Base-by-base conservation (phyloP, 345 rosid species). In the Rhizophora mangle region DNA sequence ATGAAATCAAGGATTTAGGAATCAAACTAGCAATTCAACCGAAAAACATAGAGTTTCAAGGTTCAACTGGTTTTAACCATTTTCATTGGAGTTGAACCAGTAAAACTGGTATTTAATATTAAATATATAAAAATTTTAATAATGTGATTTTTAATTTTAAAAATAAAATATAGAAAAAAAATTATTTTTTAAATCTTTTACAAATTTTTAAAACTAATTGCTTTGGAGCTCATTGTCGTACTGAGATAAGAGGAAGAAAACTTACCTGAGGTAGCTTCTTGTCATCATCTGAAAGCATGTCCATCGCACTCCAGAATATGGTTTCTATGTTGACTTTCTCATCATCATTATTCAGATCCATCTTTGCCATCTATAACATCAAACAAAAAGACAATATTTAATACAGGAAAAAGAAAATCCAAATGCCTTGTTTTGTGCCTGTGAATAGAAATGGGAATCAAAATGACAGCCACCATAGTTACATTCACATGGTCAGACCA, bases 231-330 rank as follows among this genome's bases (percentile, higher is more conserved):
- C 20, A 57, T 29, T 49, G 32, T 16, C 65, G 59, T 70, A 60
- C 22, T 64, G 65, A 77, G 49, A 73, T 29, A 68, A 73, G 47
- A 60, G 37, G 53, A 72, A 60, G 62, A 78, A 22, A 72, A 78
- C 91, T 86, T 88, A 80, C 99, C 99, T 95, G 99, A 62, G 99
- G 99, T 71, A 95, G 92, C 86, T 95, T 92, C 80, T 89, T 95
- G 81, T 95, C 99, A 76, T 95, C 99, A 67, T 90, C 90, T 29
- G 99, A 95, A 66, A 95, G 97, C 92, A 87, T 89, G 84, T 87
- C 97, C 82, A 95, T 92, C 71, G 99, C 99, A 84, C 92, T 92
- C 86, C 93, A 90, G 72, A 92, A 95, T 68, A 92, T 90, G 29
- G 82, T 85, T 81, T 95, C 99, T 63, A 77, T 90, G 69, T 82